Percentiles rank a stretch among this genome's conserved stretches.
phyloP scores from a whole-genome alignment of 768 basidiomycete genomes.

The Tricholoma terreum region DNA sequence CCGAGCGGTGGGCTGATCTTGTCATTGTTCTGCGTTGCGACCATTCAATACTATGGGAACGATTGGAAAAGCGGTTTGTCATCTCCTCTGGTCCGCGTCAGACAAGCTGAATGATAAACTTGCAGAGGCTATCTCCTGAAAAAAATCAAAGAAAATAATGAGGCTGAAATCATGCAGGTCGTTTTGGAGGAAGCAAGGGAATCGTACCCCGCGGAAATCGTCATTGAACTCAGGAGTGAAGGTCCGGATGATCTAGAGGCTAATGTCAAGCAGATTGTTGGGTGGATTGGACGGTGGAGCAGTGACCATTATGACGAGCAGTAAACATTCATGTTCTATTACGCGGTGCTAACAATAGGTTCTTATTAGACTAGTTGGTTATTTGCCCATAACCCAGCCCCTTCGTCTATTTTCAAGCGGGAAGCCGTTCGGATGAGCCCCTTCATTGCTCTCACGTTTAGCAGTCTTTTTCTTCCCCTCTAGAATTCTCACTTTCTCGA shows the following conservation, averaged over 20 bases:
- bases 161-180: slow-evolving; percentile 96
- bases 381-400: slow-evolving; percentile 15
- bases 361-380: not conserved
- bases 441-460: slow-evolving; percentile 35
- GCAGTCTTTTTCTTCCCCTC: slow-evolving; percentile 48
- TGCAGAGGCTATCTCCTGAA: slow-evolving; percentile 79
- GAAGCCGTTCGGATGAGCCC: slow-evolving; percentile 22
- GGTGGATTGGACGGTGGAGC: slow-evolving; percentile 82
- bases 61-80: slow-evolving; percentile 82
- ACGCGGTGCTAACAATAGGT: not conserved
- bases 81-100: not conserved
- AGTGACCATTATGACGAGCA: slow-evolving; percentile 29
- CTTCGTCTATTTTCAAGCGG: slow-evolving; percentile 25
- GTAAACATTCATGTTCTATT: too few species aligned
- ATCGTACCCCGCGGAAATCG: slow-evolving; percentile 81
- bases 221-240: slow-evolving; percentile 83
- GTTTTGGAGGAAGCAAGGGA: slow-evolving; percentile 84
- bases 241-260: slow-evolving; percentile 75
- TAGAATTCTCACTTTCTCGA: slow-evolving; percentile 44
- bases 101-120: slow-evolving; percentile 1
- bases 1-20: slow-evolving; percentile 95
- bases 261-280: slow-evolving; percentile 83
- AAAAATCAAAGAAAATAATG: slow-evolving; percentile 98
- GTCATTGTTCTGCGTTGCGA: slow-evolving; percentile 91
- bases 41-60: slow-evolving; percentile 83